Base-by-base conservation (phyloP, 495 filamentous ascomycete genomes). In the Polyplosphaeria fusca region DNA sequence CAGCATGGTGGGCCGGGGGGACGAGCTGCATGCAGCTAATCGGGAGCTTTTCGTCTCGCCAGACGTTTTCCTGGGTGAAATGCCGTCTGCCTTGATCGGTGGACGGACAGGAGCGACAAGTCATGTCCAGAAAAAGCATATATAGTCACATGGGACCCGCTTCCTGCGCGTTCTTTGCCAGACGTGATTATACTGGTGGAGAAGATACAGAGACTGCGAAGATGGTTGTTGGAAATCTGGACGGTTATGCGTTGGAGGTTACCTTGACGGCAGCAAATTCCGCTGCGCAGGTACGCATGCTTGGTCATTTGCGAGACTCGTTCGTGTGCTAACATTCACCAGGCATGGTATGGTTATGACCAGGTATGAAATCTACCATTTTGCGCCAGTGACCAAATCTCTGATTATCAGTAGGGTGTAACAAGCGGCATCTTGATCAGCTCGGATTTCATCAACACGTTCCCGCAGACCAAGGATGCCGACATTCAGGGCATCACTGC, bases 341-440 rank as follows among this genome's bases (percentile, higher is more conserved):
- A 50, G 50, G 50, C 50, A 18, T 49, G 58, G 38, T 66, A 61
- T 45, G 58, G 63, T 11, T 66, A 66, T 26, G 63, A 66, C 23
- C 58, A 66, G 50, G 61, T 55, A 44, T 56, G 60, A 7, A 35
- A 7, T 35, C n/a, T n/a, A n/a, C n/a, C n/a, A n/a, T n/a, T n/a
- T n/a, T n/a, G n/a, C n/a, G n/a, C n/a, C n/a, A n/a, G n/a, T n/a
- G n/a, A 45, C 41, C 22, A 3, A 45, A 45, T 5, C 5, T n/a
- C n/a, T n/a, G n/a, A n/a, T n/a, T n/a, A 26, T 46, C 11, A 12
- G n/a, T 14, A 55, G 56, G 58, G 58, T 22, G 47, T 61, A 28
- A 55, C 43, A 19, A 47, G 42, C 43, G 58, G 58, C 14, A 52
- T 61, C 52, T 35, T 61, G 20, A 53, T 53, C 50, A 53, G 50